A percentile compares a stretch with the other conserved stretches of the same genome.
phyloP scores from a whole-genome alignment of 75 land plant species.

The Chamaecyparis obtusa region DNA sequence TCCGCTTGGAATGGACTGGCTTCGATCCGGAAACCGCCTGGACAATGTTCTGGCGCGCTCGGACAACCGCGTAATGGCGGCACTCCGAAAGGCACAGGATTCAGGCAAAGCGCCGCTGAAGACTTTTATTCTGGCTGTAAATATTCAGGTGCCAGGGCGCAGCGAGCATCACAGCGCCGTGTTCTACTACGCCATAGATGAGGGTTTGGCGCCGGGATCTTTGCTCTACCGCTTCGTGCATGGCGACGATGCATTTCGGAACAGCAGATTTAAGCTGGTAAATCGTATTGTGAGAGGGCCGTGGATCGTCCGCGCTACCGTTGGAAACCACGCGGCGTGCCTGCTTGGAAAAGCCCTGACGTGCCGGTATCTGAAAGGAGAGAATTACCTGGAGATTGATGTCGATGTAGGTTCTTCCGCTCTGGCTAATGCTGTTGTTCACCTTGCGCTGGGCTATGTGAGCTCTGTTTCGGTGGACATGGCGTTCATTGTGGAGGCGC shows the following conservation, averaged over 20 bases:
- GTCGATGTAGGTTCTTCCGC: conserved; percentile 88
- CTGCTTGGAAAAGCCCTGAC: conserved; percentile 82
- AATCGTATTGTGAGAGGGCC: conserved; percentile 89
- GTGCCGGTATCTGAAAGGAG: conserved; percentile 59
- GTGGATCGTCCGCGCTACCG: conserved; percentile 82
- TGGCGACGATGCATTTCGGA: conserved; percentile 79
- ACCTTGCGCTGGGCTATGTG: conserved; percentile 74
- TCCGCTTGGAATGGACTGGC: conserved; percentile 81
- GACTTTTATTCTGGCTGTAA: conserved; percentile 70
- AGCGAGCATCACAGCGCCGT: conserved; percentile 61
- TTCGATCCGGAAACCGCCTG: conserved; percentile 52
- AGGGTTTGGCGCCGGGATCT: conserved; percentile 52
- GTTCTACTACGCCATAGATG: conserved; percentile 80
- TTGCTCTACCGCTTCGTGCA: conserved; percentile 69
- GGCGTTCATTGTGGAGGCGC: conserved; percentile 87
- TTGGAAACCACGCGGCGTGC: conserved; percentile 84
- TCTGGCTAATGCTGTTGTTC: conserved; percentile 73
- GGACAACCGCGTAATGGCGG: conserved; percentile 67
- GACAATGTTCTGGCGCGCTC: conserved; percentile 76
- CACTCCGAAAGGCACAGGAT: conserved; percentile 29
- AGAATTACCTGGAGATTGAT: conserved; percentile 85
- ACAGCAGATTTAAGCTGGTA: conserved; percentile 81
- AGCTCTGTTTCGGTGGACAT: conserved; percentile 78
- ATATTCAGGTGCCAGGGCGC: conserved; percentile 76
- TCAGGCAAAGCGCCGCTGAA: conserved; percentile 12